Evolutionary conservation across 1,139 yeast genomes (phyloP).

Genomic region (Zygoascus meyerae): DNA sequence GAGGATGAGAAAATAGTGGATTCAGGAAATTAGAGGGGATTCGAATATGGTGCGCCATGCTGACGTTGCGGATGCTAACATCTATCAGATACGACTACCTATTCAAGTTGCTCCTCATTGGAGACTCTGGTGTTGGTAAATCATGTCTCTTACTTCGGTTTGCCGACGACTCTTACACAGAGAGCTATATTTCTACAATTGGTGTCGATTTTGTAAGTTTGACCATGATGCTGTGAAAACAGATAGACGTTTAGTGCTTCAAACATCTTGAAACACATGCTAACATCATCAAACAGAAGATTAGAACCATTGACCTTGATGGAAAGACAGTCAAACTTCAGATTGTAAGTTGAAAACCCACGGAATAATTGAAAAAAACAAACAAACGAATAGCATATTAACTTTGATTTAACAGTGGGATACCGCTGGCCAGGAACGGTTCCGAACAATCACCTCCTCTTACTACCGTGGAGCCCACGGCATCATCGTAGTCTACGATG

Average conservation of each 20-base stretch:
- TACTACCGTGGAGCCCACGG: slow-evolving; percentile 99
- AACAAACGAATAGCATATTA: background rate
- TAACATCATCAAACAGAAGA: slow-evolving; percentile 41
- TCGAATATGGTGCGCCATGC: no score
- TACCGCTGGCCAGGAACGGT: slow-evolving; percentile 98
- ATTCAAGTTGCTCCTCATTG: slow-evolving; percentile 87
- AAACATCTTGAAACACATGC: background rate
- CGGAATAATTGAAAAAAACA: background rate
- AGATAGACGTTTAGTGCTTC: no score
- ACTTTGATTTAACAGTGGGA: slow-evolving; percentile 54
- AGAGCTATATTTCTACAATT: slow-evolving; percentile 93
- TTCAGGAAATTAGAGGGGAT: no score
- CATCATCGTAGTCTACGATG: slow-evolving; percentile 94
- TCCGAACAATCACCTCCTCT: slow-evolving; percentile 95
- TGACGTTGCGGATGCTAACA: background rate
- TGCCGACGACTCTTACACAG: slow-evolving; percentile 96
- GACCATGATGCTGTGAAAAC: background rate
- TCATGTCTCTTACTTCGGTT: slow-evolving; percentile 91
- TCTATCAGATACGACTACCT: slow-evolving; percentile 76
- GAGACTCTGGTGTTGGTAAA: slow-evolving; percentile 98
- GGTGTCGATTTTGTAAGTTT: slow-evolving; percentile 75
- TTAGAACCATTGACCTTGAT: slow-evolving; percentile 92
- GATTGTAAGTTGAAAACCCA: slow-evolving; percentile 42
- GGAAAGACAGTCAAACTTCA: slow-evolving; percentile 97
- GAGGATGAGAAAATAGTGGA: no score